Evolutionary conservation across 2,329 filamentous ascomycete genomes (phyloP).

Genomic region (Cyphellophora attinorum): DNA sequence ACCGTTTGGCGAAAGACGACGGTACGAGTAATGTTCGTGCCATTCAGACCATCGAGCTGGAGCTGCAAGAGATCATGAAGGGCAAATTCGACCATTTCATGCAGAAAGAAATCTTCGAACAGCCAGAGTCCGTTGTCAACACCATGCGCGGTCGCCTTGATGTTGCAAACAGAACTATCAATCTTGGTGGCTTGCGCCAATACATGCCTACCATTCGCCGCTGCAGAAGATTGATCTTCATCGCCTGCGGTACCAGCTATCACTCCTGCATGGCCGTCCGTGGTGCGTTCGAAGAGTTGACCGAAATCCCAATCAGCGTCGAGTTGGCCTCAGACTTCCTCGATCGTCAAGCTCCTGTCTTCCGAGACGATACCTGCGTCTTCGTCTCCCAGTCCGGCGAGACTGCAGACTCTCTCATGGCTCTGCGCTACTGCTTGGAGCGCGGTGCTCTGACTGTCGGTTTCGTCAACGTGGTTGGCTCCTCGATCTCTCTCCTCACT

Average conservation of each 20-base stretch:
- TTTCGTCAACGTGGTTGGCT: constrained; percentile 97
- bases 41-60: constrained; percentile 96
- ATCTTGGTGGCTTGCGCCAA: constrained; percentile 86
- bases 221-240: constrained; percentile 96
- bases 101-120: constrained; percentile 99
- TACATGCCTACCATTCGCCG: constrained; percentile 95
- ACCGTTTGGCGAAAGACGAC: constrained; percentile 93
- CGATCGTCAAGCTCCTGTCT: constrained; percentile 90
- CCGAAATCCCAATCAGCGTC: constrained; percentile 94
- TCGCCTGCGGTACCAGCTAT: constrained; percentile 95
- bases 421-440: constrained; percentile 94
- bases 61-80: constrained; percentile 99
- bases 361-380: constrained; percentile 98
- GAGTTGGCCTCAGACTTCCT: constrained; percentile 98
- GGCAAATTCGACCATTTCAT: constrained; percentile 99
- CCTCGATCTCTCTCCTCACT: constrained; percentile 95
- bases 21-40: constrained; percentile 93
- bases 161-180: constrained; percentile 85
- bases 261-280: constrained; percentile 99
- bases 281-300: constrained; percentile 93
- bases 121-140: constrained; percentile 98
- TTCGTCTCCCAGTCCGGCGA: constrained; percentile 99
- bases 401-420: constrained; percentile 95
- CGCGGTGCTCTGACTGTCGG: constrained; percentile 93
- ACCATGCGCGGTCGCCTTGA: constrained; percentile 99